Evolutionary conservation across 2,329 filamentous ascomycete genomes (phyloP).

Genomic region (Mycosphaerella sp.): DNA sequence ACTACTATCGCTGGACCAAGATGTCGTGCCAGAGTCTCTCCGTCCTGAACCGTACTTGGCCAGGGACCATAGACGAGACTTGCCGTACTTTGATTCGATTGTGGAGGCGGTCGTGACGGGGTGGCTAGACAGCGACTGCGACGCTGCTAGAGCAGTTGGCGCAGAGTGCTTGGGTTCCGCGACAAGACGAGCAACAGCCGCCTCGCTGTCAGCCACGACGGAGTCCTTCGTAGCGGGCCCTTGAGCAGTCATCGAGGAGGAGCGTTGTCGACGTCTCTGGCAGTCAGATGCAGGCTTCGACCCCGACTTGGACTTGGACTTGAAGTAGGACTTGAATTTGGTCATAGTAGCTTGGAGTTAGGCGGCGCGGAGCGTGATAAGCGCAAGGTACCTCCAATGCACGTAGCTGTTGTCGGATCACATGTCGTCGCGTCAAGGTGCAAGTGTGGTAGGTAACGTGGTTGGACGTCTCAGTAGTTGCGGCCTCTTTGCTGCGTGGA

Average conservation of each 20-base stretch:
- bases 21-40: not conserved
- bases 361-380: not conserved
- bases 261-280: not conserved
- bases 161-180: not conserved
- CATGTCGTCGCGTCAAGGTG: too few relatives aligned
- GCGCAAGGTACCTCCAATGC: too few relatives aligned
- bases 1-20: not conserved
- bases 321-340: not conserved
- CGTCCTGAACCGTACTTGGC: not conserved
- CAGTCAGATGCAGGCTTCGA: not conserved
- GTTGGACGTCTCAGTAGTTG: too few relatives aligned
- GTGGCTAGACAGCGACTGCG: not conserved
- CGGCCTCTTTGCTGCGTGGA: too few relatives aligned
- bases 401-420: too few relatives aligned
- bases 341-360: too few relatives aligned
- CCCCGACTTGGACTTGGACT: not conserved
- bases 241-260: not conserved
- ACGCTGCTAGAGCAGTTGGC: not conserved
- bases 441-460: too few relatives aligned
- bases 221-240: not conserved
- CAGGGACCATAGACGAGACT: not conserved
- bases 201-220: not conserved
- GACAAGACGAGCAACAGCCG: not conserved
- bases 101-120: not conserved
- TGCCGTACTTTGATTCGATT: not conserved